Evolutionary conservation across 2,329 filamentous ascomycete species (phyloP).

Genomic region (Hypomyces perniciosus): DNA sequence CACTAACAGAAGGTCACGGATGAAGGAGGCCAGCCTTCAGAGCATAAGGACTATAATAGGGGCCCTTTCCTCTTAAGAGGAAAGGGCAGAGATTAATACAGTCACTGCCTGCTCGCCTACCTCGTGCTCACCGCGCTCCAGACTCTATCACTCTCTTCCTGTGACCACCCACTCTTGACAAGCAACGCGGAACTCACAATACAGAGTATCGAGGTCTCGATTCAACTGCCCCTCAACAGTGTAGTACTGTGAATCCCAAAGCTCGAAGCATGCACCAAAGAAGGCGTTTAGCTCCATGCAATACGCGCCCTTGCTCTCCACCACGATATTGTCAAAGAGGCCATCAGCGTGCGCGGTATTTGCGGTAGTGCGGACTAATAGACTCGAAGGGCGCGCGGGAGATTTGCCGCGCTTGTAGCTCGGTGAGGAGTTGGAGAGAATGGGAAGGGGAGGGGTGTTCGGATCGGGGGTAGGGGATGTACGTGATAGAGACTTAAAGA

Average conservation of each 20-base stretch:
- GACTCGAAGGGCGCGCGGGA: constrained; percentile 50
- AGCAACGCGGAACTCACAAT: neutral
- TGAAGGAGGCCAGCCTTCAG: too few species aligned
- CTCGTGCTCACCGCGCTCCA: too few species aligned
- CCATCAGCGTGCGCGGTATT: constrained; percentile 30
- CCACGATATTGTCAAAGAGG: constrained; percentile 41
- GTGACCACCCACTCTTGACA: neutral
- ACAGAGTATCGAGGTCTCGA: constrained; percentile 8
- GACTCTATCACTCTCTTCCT: neutral
- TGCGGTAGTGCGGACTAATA: constrained; percentile 45
- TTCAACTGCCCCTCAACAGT: constrained; percentile 40
- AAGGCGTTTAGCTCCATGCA: constrained; percentile 45
- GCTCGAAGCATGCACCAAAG: constrained; percentile 42
- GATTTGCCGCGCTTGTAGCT: constrained; percentile 37
- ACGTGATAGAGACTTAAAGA: neutral
- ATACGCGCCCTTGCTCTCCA: constrained; percentile 42
- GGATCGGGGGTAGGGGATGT: constrained; percentile 22
- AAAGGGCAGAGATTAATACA: too few species aligned
- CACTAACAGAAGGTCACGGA: too few species aligned
- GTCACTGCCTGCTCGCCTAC: too few species aligned
- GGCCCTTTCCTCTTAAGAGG: too few species aligned
- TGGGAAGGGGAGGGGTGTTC: constrained; percentile 16
- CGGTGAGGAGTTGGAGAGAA: constrained; percentile 24
- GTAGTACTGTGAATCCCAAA: constrained; percentile 45
- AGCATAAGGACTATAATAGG: too few species aligned